Base-by-base conservation (phyloP, 1,284 basidiomycete species). In the Apiotrichum porosum region DNA sequence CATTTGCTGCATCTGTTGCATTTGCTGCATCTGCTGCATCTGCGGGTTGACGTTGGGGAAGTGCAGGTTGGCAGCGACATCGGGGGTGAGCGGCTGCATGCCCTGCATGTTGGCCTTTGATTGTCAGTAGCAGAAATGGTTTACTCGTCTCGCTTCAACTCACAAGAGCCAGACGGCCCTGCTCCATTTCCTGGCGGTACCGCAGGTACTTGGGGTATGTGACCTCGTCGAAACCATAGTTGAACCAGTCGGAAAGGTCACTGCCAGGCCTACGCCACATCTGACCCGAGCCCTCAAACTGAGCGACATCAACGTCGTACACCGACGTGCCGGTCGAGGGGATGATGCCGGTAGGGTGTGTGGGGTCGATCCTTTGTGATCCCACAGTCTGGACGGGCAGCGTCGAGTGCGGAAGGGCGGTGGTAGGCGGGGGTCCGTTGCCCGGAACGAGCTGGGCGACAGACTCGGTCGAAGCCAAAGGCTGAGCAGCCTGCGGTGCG, bases 151-250 rank as follows among this genome's bases (percentile, higher is more conserved):
- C n/a, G n/a, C n/a, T n/a, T 8, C 14, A 0, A 64, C 73, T 62
- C 41, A 74, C 72, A 46, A 74, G 60, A 10, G 65, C 65, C 21
- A 67, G 56, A 3, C 69, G 52, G 1, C 73, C 83, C 44, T 80
- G 81, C 6, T 88, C 86, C 57, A 94, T 76, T 51, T 88, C 86
- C 34, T 86, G 79, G 63, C 92, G 80, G 61, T 88, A 83, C 67
- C 86, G 84, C 62, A 88, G 86, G 71, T 93, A 99, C 37, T 85
- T 83, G 60, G 88, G 86, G 89, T 92, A 99, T 17, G 86, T 86
- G 13, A 90, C 80, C 73, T 99, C 95, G 70, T 98, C 94, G 68
- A 98, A 98, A 0, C 95, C 95, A 63, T 97, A 98, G 74, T 99
- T 98, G 77, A 98, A 99, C 85, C 90, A 99, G 75, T 97, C 94